Percentiles rank a stretch among this genome's conserved stretches.
These are phyloP conservation scores for Aureobasidium musti DNA, from an alignment of 2,329 filamentous ascomycete genomes.

Conservation along the genomic window DNA sequence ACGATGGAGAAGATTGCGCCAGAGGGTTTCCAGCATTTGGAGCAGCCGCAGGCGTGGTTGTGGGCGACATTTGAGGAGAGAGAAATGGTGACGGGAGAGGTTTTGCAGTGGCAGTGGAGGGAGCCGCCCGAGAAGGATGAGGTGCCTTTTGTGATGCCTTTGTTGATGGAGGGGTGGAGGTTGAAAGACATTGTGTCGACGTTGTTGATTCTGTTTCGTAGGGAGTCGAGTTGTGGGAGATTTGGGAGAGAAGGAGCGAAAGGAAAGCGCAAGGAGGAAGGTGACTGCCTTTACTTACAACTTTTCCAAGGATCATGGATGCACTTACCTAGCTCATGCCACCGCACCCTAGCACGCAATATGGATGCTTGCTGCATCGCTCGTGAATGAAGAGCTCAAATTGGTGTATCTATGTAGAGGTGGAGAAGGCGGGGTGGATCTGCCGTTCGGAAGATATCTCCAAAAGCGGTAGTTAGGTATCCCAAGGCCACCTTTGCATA, in stretches of 20 bases:
- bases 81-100: constrained; percentile 59
- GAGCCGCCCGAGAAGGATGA: constrained; percentile 61
- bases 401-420: constrained; percentile 15
- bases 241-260: not conserved
- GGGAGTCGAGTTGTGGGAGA: too few relatives aligned
- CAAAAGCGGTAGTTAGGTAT: not conserved
- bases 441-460: not conserved
- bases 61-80: constrained; percentile 62
- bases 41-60: constrained; percentile 72
- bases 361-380: not conserved
- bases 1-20: constrained; percentile 66
- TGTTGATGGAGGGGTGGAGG: constrained; percentile 65
- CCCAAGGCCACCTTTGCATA: not conserved
- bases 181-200: constrained; percentile 40
- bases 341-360: constrained; percentile 9
- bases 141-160: constrained; percentile 60
- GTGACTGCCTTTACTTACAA: not conserved
- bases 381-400: not conserved
- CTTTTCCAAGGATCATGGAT: not conserved
- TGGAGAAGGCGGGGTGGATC: constrained; percentile 18
- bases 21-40: constrained; percentile 69
- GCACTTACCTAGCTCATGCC: not conserved
- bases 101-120: constrained; percentile 62
- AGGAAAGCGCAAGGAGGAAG: not conserved
- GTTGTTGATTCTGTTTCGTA: not conserved